A percentile compares a stretch with the other conserved stretches of the same genome.
phyloP scores from a whole-genome alignment of 768 basidiomycete genomes.

The Cyclocybe aegerita region DNA sequence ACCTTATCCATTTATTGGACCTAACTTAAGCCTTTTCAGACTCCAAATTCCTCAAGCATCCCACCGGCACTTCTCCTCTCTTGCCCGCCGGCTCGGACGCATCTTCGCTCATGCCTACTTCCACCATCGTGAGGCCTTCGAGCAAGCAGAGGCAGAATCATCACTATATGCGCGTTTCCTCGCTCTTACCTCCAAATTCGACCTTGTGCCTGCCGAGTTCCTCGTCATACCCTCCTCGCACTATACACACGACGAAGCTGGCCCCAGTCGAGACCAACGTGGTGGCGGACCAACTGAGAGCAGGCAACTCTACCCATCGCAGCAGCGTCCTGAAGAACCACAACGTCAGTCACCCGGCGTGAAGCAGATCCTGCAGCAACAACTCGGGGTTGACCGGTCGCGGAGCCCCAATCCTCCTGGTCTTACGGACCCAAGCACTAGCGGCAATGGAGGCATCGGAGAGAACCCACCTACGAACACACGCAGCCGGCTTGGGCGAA shows the following conservation, averaged over 20 bases:
- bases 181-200: slow-evolving; percentile 75
- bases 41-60: slow-evolving; percentile 81
- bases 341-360: not conserved
- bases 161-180: slow-evolving; percentile 90
- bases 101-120: slow-evolving; percentile 98
- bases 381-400: slow-evolving; percentile 5
- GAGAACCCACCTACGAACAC: slow-evolving; percentile 16
- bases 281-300: slow-evolving; percentile 21
- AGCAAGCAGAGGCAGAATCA: slow-evolving; percentile 88
- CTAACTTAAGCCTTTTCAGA: slow-evolving; percentile 34
- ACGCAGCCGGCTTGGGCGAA: slow-evolving; percentile 50
- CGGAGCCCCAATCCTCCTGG: slow-evolving; percentile 6
- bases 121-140: slow-evolving; percentile 90
- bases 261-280: slow-evolving; percentile 18
- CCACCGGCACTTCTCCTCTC: slow-evolving; percentile 84
- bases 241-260: slow-evolving; percentile 20
- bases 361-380: slow-evolving; percentile 5
- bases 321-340: slow-evolving; percentile 5
- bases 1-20: not conserved
- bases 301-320: slow-evolving; percentile 5
- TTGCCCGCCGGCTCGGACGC: slow-evolving; percentile 87
- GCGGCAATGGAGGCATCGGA: slow-evolving; percentile 10
- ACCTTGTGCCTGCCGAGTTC: slow-evolving; percentile 80
- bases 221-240: slow-evolving; percentile 66
- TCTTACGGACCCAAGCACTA: slow-evolving; percentile 2